Percentiles rank a stretch among this genome's conserved stretches.
phyloP scores from a whole-genome alignment of 768 basidiomycete genomes.

The Mycena rosella region DNA sequence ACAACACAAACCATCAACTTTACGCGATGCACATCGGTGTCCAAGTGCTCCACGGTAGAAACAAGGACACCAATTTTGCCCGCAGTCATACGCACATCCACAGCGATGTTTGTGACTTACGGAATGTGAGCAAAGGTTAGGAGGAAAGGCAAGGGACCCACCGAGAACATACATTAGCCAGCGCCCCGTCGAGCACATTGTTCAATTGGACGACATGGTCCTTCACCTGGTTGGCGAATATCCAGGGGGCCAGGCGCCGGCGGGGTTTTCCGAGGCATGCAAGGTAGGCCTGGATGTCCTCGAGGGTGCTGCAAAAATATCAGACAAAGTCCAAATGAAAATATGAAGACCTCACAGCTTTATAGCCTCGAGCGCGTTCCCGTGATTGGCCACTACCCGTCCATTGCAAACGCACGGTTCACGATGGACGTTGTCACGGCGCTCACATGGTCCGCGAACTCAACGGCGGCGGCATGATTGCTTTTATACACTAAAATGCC shows the following conservation, averaged over 20 bases:
- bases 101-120: not conserved
- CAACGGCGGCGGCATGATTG: not conserved
- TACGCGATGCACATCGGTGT: not conserved
- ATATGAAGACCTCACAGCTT: not conserved
- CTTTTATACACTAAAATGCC: not conserved
- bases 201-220: not conserved
- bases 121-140: not conserved
- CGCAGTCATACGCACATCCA: not conserved
- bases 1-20: not conserved
- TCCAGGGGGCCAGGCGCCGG: not conserved
- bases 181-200: not conserved
- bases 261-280: not conserved
- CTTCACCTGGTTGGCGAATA: slow-evolving; percentile 1
- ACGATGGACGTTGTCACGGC: slow-evolving; percentile 3
- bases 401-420: not conserved
- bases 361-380: not conserved
- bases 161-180: slow-evolving; percentile 3
- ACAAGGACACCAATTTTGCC: not conserved
- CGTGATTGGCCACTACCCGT: not conserved
- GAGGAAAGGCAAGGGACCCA: not conserved
- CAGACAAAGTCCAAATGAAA: no score
- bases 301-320: no score
- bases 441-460: not conserved
- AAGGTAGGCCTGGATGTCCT: not conserved
- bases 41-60: not conserved